Evolutionary conservation across 1,139 yeast species (phyloP).

Genomic region (Tardiomyces digboiensis): DNA sequence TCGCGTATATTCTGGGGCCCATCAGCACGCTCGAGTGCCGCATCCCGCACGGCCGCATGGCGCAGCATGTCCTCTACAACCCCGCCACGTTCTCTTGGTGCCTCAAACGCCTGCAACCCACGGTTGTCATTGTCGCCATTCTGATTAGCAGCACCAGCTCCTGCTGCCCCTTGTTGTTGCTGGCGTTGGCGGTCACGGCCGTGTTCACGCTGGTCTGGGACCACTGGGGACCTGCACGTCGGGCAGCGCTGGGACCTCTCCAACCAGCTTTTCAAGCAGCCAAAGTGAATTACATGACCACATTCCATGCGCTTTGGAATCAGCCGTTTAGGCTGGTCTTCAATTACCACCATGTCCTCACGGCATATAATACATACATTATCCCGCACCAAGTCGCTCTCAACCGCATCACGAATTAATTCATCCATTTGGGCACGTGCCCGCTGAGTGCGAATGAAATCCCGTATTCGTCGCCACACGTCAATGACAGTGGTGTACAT

Average conservation of each 20-base stretch:
- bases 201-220: neutral
- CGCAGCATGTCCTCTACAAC: too few relatives aligned
- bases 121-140: neutral
- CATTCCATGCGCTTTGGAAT: conserved; percentile 72
- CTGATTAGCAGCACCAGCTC: too few relatives aligned
- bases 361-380: conserved; percentile 77
- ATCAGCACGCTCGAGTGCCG: too few relatives aligned
- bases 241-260: conserved; percentile 92
- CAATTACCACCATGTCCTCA: conserved; percentile 54
- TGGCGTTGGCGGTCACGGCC: neutral
- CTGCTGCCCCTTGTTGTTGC: neutral
- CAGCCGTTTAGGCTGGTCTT: conserved; percentile 32
- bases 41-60: too few relatives aligned
- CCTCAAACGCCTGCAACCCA: too few relatives aligned
- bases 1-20: too few relatives aligned
- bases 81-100: too few relatives aligned
- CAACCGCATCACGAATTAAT: conserved; percentile 44
- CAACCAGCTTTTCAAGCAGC: conserved; percentile 89
- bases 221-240: conserved; percentile 40
- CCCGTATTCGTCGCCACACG: conserved; percentile 41
- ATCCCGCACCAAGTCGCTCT: conserved; percentile 53
- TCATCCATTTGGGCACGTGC: conserved; percentile 60
- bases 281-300: conserved; percentile 82
- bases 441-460: conserved; percentile 44
- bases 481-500: conserved; percentile 45